These are phyloP conservation scores for Wickerhamomyces sp. DNA, from an alignment of 1,139 yeast species.

Conservation along the genomic window DNA sequence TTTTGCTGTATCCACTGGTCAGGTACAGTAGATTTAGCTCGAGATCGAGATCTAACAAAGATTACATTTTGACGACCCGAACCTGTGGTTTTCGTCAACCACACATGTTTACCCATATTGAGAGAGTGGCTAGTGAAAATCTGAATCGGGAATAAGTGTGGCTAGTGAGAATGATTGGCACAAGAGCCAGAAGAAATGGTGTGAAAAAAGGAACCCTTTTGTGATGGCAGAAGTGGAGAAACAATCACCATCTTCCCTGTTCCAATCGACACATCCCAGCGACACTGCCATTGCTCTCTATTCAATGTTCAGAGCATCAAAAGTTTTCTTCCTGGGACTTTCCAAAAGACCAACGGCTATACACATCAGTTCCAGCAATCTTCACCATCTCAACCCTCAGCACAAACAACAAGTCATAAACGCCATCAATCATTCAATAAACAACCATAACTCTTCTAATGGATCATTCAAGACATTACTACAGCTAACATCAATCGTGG, in stretches of 20 bases:
- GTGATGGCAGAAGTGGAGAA: too few relatives aligned
- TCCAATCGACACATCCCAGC: too few relatives aligned
- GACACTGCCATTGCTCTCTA: too few relatives aligned
- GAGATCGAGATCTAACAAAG: neutral
- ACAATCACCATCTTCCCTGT: neutral
- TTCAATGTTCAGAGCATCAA: too few relatives aligned
- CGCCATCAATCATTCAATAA: conserved; percentile 8
- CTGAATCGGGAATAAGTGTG: too few relatives aligned
- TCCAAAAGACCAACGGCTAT: too few relatives aligned
- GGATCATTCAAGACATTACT: conserved; percentile 5
- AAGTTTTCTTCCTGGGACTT: too few relatives aligned
- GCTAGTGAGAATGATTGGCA: too few relatives aligned
- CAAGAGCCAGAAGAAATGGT: too few relatives aligned
- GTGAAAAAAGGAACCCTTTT: too few relatives aligned
- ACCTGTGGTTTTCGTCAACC: neutral
- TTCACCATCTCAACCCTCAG: neutral
- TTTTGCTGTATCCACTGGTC: neutral
- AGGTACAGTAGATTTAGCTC: neutral
- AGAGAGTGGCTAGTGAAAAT: conserved; percentile 2
- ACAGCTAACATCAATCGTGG: conserved; percentile 3
- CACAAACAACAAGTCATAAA: conserved; percentile 5
- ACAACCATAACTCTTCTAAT: conserved; percentile 2
- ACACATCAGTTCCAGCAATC: too few relatives aligned
- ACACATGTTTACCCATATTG: neutral
- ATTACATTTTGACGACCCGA: neutral